These are phyloP conservation scores for Baudoinia panamericana DNA, from an alignment of 495 filamentous ascomycete species.

Conservation along the genomic window DNA sequence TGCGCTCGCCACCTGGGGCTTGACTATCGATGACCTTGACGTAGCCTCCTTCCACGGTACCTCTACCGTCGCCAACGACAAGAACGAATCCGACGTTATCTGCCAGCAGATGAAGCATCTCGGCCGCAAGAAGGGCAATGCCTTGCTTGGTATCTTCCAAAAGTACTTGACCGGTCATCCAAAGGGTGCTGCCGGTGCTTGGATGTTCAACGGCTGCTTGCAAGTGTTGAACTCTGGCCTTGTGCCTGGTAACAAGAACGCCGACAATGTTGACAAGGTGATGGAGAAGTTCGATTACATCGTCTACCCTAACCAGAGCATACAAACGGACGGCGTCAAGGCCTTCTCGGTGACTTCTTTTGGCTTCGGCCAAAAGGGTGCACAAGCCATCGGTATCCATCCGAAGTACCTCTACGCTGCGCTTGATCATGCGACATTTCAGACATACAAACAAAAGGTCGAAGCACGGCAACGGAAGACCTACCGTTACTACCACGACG, in stretches of 20 bases:
- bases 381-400: slow-evolving; percentile 92
- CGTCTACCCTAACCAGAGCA: slow-evolving; percentile 83
- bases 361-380: slow-evolving; percentile 98
- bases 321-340: slow-evolving; percentile 96
- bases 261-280: slow-evolving; percentile 89
- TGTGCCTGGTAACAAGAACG: slow-evolving; percentile 94
- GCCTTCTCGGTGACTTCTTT: slow-evolving; percentile 98
- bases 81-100: slow-evolving; percentile 97
- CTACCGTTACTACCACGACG: slow-evolving; percentile 95
- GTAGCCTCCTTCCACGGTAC: slow-evolving; percentile 98
- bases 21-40: slow-evolving; percentile 89
- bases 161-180: slow-evolving; percentile 98
- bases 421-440: slow-evolving; percentile 75
- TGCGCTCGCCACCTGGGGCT: slow-evolving; percentile 90
- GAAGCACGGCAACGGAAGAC: slow-evolving; percentile 91
- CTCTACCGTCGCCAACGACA: slow-evolving; percentile 96
- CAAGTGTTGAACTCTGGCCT: slow-evolving; percentile 88
- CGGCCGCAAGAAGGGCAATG: slow-evolving; percentile 89
- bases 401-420: slow-evolving; percentile 89
- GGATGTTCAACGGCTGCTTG: slow-evolving; percentile 98
- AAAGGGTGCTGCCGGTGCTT: slow-evolving; percentile 96
- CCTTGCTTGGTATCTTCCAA: slow-evolving; percentile 94
- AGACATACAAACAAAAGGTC: slow-evolving; percentile 74
- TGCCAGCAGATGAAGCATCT: slow-evolving; percentile 94
- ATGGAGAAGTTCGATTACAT: slow-evolving; percentile 98